Evolutionary conservation across 164 flowering plant species (phyloP), one percentile per base, ranked within the genome.

Genomic region (Berberis thunbergii): DNA sequence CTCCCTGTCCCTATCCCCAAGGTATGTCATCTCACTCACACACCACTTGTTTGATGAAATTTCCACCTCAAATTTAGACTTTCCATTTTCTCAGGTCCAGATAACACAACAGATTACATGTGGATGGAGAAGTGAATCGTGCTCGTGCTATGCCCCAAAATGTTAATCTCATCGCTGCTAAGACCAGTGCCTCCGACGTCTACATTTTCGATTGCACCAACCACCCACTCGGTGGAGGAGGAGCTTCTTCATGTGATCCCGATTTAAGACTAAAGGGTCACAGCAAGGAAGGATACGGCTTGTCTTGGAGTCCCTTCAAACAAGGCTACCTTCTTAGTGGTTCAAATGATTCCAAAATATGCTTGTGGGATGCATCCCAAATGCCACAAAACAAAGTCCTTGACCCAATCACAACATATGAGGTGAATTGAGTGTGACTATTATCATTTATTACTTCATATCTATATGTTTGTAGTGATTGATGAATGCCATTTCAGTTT

Each of bases 91-190:
- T 49, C 79, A 92, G 98, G 98, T 93, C 26, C 93, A 94, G 78
- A 88, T 94, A 54, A 85, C 91, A 39, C 97, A 94, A 77, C 95
- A 88, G 72, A 90, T n/a, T 94, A 64, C 83, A 86, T 70, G 95
- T 87, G 73, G 98, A 90, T 60, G 98, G 98, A 48, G 98, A 94
- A 78, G 98, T 94, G 41, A 91, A 94, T 62, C 78, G 98, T 3
- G 98, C 98, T 67, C 97, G 98, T 41, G 88, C 84, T 64, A 94
- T 90, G 97, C 98, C 98, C 42, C 98, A 94, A 71, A 94, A 94
- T 59, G 79, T 86, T 9, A 84, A 83, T 66, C 77, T 91, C 44
- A 91, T 94, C 64, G 97, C 97, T n/a, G 87, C 98, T 12, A 94
- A 94, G 79, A 91, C 98, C 4, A 83, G 86, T 52, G 84, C 87